These are phyloP conservation scores for Saccharomycopsis oosterbeekiorum DNA, from an alignment of 805 yeast species.

Conservation along the genomic window DNA sequence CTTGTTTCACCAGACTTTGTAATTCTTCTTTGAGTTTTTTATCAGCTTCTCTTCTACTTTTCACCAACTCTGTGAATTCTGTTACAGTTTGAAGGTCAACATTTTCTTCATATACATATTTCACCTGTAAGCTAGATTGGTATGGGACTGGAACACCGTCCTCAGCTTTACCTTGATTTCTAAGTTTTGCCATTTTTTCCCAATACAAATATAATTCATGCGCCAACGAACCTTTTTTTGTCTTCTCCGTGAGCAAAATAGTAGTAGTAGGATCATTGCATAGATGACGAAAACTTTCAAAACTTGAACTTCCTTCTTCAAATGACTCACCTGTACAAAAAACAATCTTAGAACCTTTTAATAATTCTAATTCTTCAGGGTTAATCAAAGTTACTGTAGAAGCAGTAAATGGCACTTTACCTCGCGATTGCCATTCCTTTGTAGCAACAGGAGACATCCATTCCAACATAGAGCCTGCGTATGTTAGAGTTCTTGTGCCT, in stretches of 20 bases:
- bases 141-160: constrained; percentile 57
- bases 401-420: constrained; percentile 71
- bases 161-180: constrained; percentile 32
- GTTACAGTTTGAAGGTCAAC: constrained; percentile 42
- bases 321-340: constrained; percentile 64
- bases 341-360: constrained; percentile 67
- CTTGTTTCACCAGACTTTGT: constrained; percentile 24
- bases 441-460: constrained; percentile 92
- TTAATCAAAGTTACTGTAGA: constrained; percentile 47
- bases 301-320: constrained; percentile 52
- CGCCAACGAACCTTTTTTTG: constrained; percentile 39
- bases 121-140: constrained; percentile 33
- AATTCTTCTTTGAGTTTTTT: constrained; percentile 26
- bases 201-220: constrained; percentile 44
- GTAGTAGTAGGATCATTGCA: constrained; percentile 61
- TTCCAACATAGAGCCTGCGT: constrained; percentile 84
- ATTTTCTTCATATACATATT: constrained; percentile 36
- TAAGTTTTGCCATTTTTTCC: constrained; percentile 33
- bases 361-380: constrained; percentile 43
- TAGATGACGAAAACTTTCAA: constrained; percentile 41
- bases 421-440: constrained; percentile 71
- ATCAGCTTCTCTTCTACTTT: constrained; percentile 34
- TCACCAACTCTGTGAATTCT: constrained; percentile 37
- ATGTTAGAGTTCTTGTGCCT: constrained; percentile 66
- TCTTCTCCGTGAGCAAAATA: constrained; percentile 62